Evolutionary conservation across 768 basidiomycete species (phyloP).

Genomic region (Clavulina sp.): DNA sequence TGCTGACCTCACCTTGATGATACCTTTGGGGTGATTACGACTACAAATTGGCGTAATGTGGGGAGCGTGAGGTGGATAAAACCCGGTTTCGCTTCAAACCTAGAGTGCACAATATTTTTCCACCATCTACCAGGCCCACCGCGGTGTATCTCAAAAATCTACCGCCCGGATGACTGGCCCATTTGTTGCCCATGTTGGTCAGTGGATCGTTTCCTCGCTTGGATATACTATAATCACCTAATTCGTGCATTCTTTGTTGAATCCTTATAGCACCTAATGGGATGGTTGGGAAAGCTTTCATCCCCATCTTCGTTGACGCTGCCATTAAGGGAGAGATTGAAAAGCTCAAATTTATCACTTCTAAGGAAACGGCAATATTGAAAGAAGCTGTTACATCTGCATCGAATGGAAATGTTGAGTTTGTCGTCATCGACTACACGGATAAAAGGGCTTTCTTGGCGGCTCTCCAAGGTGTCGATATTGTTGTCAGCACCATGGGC

Average conservation of each 20-base stretch:
- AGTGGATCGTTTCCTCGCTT: too few species aligned
- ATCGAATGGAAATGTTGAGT: background rate
- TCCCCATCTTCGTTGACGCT: background rate
- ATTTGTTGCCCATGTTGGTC: too few species aligned
- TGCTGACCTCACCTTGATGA: too few species aligned
- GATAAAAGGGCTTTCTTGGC: background rate
- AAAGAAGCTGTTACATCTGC: background rate
- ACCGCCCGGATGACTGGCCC: too few species aligned
- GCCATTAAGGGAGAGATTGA: background rate
- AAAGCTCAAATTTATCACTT: background rate
- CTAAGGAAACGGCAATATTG: background rate
- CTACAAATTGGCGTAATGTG: too few species aligned
- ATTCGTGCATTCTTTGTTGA: background rate
- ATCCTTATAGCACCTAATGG: background rate
- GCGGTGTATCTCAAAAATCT: too few species aligned
- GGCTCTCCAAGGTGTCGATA: background rate
- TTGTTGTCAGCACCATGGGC: background rate
- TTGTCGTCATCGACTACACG: background rate
- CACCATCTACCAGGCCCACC: too few species aligned
- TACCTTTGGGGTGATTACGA: too few species aligned
- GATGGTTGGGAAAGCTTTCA: background rate
- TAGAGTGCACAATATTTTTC: too few species aligned
- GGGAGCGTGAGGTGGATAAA: too few species aligned
- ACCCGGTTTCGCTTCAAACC: too few species aligned
- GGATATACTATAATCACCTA: too few species aligned